phyloP scores from a whole-genome alignment of 2,329 filamentous ascomycete genomes.

The Cladophialophora bantiana region DNA sequence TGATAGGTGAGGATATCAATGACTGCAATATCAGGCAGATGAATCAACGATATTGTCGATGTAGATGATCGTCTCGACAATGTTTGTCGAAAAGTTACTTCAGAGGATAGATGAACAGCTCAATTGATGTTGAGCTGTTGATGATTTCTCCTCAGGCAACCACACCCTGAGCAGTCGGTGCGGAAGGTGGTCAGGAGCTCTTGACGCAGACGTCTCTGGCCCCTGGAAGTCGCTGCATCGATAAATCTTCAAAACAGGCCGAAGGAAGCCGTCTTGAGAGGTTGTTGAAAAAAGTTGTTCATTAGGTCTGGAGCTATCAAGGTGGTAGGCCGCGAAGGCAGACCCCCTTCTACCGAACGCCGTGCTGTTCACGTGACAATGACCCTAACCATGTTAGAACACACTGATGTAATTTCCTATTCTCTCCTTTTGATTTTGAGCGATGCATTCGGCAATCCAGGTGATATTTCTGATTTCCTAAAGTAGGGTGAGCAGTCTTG shows the following conservation, averaged over 20 bases:
- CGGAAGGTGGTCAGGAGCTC: background rate
- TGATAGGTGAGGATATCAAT: background rate
- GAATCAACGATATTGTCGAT: background rate
- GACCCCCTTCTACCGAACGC: slow-evolving; percentile 33
- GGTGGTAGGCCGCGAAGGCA: slow-evolving; percentile 10
- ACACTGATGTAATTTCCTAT: slow-evolving; percentile 99
- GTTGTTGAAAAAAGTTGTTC: slow-evolving; percentile 15
- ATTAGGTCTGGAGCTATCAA: slow-evolving; percentile 22
- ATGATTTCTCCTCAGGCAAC: slow-evolving; percentile 18
- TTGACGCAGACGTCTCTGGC: background rate
- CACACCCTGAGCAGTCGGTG: background rate
- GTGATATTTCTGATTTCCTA: slow-evolving; percentile 99
- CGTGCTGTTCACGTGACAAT: slow-evolving; percentile 25
- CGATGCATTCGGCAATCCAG: slow-evolving; percentile 99
- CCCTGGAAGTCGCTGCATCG: background rate
- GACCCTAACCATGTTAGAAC: slow-evolving; percentile 64
- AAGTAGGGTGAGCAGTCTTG: slow-evolving; percentile 39
- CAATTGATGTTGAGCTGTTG: slow-evolving; percentile 6
- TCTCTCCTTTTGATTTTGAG: slow-evolving; percentile 98
- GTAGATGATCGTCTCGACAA: background rate
- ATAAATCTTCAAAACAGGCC: background rate
- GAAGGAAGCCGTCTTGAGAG: background rate
- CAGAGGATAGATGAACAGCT: background rate
- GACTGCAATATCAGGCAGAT: background rate
- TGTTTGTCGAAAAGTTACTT: background rate